Base-by-base conservation (phyloP, 2,329 filamentous ascomycete genomes). In the Byssothecium circinans region DNA sequence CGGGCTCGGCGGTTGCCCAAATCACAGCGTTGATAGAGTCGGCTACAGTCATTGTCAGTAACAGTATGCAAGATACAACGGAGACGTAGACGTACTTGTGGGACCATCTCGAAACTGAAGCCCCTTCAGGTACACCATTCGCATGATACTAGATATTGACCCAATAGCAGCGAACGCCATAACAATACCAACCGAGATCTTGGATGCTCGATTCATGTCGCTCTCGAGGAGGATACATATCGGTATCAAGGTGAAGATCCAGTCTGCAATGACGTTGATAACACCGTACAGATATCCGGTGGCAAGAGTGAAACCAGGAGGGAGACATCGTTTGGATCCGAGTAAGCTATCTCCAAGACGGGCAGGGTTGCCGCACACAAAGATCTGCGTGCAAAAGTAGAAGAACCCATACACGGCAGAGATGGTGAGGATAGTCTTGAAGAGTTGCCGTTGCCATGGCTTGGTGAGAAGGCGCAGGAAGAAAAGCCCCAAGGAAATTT, bases 1-100 rank as follows among this genome's bases (percentile, higher is more conserved):
- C 78, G 27, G 76, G 74, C 50, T 79, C 78, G 19, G 78, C 68
- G 25, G 78, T 70, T 3, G 75, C 75, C 75, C 75, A 78, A 34
- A 74, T 69, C 12, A 66, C 71, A 19, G 68, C 67, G 54, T 69
- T 68, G 30, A 69, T 69, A 43, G 70, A 63, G 45, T 67, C 54
- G 32, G 51, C 64, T 68, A 27, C n/a, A 27, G 11, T 4, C 2
- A n/a, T 20, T 65, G 44, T 50, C 20, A 60, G 44, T 30, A 40
- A 14, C 25, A 7, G 8, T 27, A 12, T 15, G 10, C 5, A 12
- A 14, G 18, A 29, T 10, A 14, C 10, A 19, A 8, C 10, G 29
- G 5, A n/a, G 4, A 22, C 22, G 8, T n/a, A 32, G 10, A 43
- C 47, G 25, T 48, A 57, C 54, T 29, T 40, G 35, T 60, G n/a